Percentiles rank a stretch among this genome's conserved stretches.
Evolutionary conservation across 1,284 basidiomycete genomes (phyloP).

Genomic region (Puccinia triticina): DNA sequence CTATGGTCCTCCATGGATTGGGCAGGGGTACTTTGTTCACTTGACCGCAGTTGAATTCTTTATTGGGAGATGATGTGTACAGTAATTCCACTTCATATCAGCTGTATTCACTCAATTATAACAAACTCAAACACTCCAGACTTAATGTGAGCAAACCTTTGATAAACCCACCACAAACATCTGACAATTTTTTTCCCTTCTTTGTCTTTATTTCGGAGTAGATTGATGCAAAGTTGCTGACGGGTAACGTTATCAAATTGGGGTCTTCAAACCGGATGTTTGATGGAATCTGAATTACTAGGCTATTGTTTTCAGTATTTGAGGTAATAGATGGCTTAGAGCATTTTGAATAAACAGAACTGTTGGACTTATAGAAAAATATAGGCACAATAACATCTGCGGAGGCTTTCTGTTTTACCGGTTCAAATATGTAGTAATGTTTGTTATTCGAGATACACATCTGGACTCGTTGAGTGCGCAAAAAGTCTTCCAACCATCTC

Average conservation of each 20-base stretch:
- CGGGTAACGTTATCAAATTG: background rate
- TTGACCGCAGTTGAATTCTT: background rate
- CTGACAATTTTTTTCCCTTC: background rate
- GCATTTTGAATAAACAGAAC: background rate
- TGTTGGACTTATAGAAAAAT: background rate
- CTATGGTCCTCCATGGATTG: conserved; percentile 7
- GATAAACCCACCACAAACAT: background rate
- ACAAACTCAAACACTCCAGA: too few relatives aligned
- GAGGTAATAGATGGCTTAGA: too few relatives aligned
- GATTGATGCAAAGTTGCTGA: background rate
- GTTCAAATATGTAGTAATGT: conserved; percentile 12
- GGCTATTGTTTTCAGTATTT: background rate
- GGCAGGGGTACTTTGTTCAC: background rate
- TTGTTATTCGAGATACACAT: background rate
- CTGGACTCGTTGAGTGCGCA: background rate
- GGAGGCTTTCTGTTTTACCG: background rate
- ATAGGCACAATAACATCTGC: background rate
- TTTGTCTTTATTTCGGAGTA: background rate
- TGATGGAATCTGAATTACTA: background rate
- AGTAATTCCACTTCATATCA: too few relatives aligned
- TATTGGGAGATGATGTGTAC: background rate
- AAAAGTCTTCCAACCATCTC: background rate
- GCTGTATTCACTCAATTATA: too few relatives aligned
- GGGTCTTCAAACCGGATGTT: background rate
- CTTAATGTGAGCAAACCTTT: background rate